Evolutionary conservation across 306 rosid species (phyloP), one percentile per base, ranked within the genome.

Genomic region (Acacia acuminata): DNA sequence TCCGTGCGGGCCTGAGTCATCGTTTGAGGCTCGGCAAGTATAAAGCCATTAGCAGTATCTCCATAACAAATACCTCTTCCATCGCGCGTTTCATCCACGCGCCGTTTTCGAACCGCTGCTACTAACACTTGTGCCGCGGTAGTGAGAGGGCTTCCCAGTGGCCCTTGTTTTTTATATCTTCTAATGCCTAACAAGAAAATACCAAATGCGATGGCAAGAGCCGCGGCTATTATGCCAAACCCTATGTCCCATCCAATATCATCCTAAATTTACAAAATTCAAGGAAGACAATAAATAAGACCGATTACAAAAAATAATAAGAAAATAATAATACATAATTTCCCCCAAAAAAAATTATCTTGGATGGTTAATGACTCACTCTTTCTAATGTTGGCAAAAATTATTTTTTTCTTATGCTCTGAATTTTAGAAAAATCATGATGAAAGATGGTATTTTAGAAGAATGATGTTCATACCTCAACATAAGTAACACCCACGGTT

Each of bases 391-490:
- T 36, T 36, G 40, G 7, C 40, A 36, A 36, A 36, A 36, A 36
- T 36, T 36, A 36, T 36, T 38, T 38, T 36, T 38, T 38, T 38
- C 42, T 38, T 38, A 6, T 6, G 6, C 42, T 38, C 42, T 38
- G 42, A 38, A 38, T 38, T 38, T 38, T 38, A 38, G 42, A 6
- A 38, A 38, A 38, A 38, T 38, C 42, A 38, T 38, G 0, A 38
- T 38, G 8, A 6, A 5, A 38, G 42, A 38, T 38, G 42, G 1
- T 38, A 38, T 38, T 38, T 38, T 38, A 7, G 42, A 38, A 6
- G 5, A 48, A 48, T 48, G 61, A 53, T 53, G 25, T 19, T 19
- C 2, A 53, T 53, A 91, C 96, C 96, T 93, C 93, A 20, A 93
- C 79, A 81, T 90, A 93, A 13, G 87, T 78, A 19, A 89, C 89